Evolutionary conservation across 2,329 filamentous ascomycete species (phyloP).

Genomic region (Macrophomina tecta): DNA sequence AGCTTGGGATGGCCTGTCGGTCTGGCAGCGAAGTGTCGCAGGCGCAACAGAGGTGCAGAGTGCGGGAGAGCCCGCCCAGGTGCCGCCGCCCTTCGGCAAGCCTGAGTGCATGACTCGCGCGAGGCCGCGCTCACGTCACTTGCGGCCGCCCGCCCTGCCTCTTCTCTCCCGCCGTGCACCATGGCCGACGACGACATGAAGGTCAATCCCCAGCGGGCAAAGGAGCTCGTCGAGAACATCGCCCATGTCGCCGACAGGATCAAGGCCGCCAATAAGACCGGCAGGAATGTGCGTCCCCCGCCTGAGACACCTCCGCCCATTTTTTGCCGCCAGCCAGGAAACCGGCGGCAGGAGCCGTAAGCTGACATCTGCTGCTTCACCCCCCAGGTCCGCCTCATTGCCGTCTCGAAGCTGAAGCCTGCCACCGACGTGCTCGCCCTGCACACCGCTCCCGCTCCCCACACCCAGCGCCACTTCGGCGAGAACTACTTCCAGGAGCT

Average conservation of each 20-base stretch:
- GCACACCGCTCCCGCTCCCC: slow-evolving; percentile 61
- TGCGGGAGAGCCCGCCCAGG: slow-evolving; percentile 2
- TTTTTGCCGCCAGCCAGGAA: background rate
- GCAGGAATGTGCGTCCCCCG: slow-evolving; percentile 36
- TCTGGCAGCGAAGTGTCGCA: background rate
- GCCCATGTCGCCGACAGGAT: slow-evolving; percentile 50
- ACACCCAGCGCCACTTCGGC: slow-evolving; percentile 78
- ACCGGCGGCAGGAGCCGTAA: background rate
- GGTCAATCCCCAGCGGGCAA: slow-evolving; percentile 52
- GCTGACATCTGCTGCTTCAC: background rate
- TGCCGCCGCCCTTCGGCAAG: background rate
- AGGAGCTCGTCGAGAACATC: slow-evolving; percentile 54
- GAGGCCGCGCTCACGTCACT: slow-evolving; percentile 6
- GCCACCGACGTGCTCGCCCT: slow-evolving; percentile 88
- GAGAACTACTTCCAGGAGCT: slow-evolving; percentile 92
- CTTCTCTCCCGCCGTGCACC: background rate
- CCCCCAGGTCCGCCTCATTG: slow-evolving; percentile 80
- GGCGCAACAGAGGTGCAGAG: background rate
- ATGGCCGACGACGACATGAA: slow-evolving; percentile 48
- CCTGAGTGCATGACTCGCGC: slow-evolving; percentile 1
- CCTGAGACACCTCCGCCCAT: background rate
- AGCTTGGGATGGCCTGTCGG: slow-evolving; percentile 11
- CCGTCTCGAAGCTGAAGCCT: slow-evolving; percentile 96
- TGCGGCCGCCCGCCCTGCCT: background rate
- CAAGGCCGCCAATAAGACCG: slow-evolving; percentile 44